A percentile compares a stretch with the other conserved stretches of the same genome.
phyloP scores from a whole-genome alignment of 768 basidiomycete species.

The Termitomyces sp. region DNA sequence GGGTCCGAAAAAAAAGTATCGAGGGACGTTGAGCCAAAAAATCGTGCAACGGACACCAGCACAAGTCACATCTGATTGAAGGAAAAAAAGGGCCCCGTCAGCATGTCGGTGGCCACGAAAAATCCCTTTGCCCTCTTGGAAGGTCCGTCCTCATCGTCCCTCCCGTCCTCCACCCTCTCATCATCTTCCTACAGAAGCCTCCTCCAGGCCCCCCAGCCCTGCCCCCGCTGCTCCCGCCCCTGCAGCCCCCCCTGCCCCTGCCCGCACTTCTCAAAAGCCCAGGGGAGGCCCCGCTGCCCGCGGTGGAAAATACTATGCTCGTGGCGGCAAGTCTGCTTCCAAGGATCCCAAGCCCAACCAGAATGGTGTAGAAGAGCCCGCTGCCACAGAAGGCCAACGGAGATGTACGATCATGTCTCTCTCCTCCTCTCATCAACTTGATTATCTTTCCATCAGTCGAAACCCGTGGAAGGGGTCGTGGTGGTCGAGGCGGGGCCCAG shows the following conservation, averaged over 20 bases:
- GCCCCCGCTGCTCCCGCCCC: conserved; percentile 33
- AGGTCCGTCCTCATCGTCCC: conserved; percentile 42
- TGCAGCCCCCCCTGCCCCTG: conserved; percentile 34
- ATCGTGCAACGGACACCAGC: conserved; percentile 7
- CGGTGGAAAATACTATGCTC: conserved; percentile 65
- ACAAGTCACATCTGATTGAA: conserved; percentile 22
- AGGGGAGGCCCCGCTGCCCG: conserved; percentile 59
- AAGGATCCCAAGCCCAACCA: conserved; percentile 36
- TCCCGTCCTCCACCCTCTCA: not conserved
- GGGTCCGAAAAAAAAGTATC: conserved; percentile 14
- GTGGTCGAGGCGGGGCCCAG: conserved; percentile 44
- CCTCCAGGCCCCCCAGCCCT: conserved; percentile 40
- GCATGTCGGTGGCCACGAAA: conserved; percentile 88
- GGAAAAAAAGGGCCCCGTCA: conserved; percentile 57
- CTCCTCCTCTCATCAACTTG: conserved; percentile 2
- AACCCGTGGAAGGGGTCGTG: conserved; percentile 48
- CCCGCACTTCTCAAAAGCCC: conserved; percentile 41
- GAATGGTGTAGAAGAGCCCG: conserved; percentile 36
- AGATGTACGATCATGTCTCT: conserved; percentile 27
- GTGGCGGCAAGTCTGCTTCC: conserved; percentile 47
- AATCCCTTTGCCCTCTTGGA: conserved; percentile 84
- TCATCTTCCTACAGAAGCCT: conserved; percentile 35
- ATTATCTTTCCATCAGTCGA: conserved; percentile 33
- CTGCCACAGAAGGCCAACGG: conserved; percentile 27
- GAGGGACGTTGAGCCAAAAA: conserved; percentile 4